Evolutionary conservation across 768 basidiomycete genomes (phyloP).

Genomic region (Mycena rosella): DNA sequence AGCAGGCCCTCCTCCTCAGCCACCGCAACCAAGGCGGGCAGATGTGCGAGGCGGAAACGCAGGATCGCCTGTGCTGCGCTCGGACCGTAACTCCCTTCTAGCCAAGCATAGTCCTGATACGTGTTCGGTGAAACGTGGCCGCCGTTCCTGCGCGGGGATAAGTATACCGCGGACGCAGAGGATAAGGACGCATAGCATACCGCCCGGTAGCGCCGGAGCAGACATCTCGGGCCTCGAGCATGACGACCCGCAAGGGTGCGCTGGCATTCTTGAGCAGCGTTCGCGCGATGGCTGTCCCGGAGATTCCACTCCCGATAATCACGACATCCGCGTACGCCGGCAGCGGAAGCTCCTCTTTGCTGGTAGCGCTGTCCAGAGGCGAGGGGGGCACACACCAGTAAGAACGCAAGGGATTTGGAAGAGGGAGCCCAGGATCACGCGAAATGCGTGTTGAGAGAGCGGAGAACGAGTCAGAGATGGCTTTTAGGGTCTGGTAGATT

Average conservation of each 20-base stretch:
- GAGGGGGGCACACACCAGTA: conserved; percentile 76
- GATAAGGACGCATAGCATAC: conserved; percentile 50
- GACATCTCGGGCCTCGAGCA: conserved; percentile 85
- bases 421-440: conserved; percentile 67
- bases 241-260: conserved; percentile 61
- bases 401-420: conserved; percentile 63
- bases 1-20: conserved; percentile 68
- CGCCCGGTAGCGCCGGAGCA: conserved; percentile 84
- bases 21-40: conserved; percentile 59
- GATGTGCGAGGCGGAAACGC: conserved; percentile 72
- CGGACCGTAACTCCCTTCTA: conserved; percentile 62
- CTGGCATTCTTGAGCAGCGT: conserved; percentile 58
- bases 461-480: conserved; percentile 38
- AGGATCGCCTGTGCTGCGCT: conserved; percentile 65
- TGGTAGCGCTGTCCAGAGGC: conserved; percentile 29
- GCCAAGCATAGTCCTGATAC: conserved; percentile 67
- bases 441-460: conserved; percentile 50
- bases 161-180: background rate
- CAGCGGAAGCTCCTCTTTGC: conserved; percentile 17
- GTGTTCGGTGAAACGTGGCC: conserved; percentile 74
- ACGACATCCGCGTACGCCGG: conserved; percentile 74
- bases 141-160: conserved; percentile 64
- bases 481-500: conserved; percentile 26
- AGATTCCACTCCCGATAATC: conserved; percentile 84
- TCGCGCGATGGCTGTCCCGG: conserved; percentile 72